Evolutionary conservation across 495 filamentous ascomycete species (phyloP).

Genomic region (Thozetella sp.): DNA sequence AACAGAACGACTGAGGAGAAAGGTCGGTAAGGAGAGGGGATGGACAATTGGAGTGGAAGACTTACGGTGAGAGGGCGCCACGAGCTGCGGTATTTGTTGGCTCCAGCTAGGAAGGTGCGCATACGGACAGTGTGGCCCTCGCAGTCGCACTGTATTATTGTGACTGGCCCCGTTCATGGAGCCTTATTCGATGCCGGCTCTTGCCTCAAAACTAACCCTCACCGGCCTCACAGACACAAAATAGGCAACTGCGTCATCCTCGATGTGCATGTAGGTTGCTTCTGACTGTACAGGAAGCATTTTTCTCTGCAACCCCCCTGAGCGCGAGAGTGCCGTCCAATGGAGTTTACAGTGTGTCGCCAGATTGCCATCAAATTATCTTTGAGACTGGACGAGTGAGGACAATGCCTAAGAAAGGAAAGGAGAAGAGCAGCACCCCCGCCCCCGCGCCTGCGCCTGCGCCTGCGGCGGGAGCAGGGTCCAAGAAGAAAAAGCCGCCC

Average conservation of each 20-base stretch:
- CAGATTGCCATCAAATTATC: not conserved
- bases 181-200: not conserved
- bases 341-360: not conserved
- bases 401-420: conserved; percentile 48
- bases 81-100: not conserved
- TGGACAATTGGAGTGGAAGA: not conserved
- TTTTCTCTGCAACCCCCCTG: not conserved
- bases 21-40: too few species aligned
- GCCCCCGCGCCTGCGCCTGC: conserved; percentile 22
- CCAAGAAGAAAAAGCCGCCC: conserved; percentile 30
- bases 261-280: not conserved
- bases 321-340: not conserved
- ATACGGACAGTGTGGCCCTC: not conserved
- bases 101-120: not conserved
- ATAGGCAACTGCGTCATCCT: conserved; percentile 1
- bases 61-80: conserved; percentile 1
- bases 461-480: conserved; percentile 21
- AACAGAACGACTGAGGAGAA: not conserved
- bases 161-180: not conserved
- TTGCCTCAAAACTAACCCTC: not conserved
- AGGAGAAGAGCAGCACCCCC: conserved; percentile 39
- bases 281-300: not conserved
- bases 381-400: not conserved
- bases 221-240: not conserved
- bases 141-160: not conserved